Base-by-base conservation (phyloP, 495 filamentous ascomycete species). In the Ascodesmis nigricans region DNA sequence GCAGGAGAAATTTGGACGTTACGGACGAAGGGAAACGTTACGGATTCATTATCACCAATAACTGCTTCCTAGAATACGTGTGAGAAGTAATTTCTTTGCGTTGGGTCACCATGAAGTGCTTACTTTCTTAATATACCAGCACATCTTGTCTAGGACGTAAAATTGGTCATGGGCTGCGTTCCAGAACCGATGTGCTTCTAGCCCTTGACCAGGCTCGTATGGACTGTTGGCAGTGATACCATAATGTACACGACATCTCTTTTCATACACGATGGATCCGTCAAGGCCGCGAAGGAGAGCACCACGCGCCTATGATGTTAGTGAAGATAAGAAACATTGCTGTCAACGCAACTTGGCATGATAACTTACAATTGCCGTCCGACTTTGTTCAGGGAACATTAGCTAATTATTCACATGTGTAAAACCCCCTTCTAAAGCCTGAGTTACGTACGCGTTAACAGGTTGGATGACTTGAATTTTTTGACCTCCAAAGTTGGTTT, bases 381-480 rank as follows among this genome's bases (percentile, higher is more conserved):
- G 14, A 42, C 49, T 52, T 51, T 56, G 13, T 50, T 53, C 21
- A 2, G n/a, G 2, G 5, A 9, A 18, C 1, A 40, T 13, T 11
- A 17, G 18, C 15, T 32, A 4, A 13, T 14, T 4, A 33, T 16
- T 5, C 18, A 16, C 5, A 18, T 21, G 8, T 7, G 16, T 19
- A 33, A 18, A n/a, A n/a, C n/a, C n/a, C n/a, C n/a, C n/a, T n/a
- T n/a, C n/a, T n/a, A n/a, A n/a, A n/a, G n/a, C n/a, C n/a, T 7
- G 7, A 21, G 21, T 17, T 1, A 53, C 58, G 62, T 65, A 74
- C 36, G 66, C 63, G 50, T 75, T 61, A 24, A 59, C 55, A 0
- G 72, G 72, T 37, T 74, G 69, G 47, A 75, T 57, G 14, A 75
- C 56, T 25, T 61, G 54, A 7, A 71, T 54, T 0, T 45, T 35